These are phyloP conservation scores for Trichomonas tenax DNA, from an alignment of 208 protist species.

Conservation along the genomic window DNA sequence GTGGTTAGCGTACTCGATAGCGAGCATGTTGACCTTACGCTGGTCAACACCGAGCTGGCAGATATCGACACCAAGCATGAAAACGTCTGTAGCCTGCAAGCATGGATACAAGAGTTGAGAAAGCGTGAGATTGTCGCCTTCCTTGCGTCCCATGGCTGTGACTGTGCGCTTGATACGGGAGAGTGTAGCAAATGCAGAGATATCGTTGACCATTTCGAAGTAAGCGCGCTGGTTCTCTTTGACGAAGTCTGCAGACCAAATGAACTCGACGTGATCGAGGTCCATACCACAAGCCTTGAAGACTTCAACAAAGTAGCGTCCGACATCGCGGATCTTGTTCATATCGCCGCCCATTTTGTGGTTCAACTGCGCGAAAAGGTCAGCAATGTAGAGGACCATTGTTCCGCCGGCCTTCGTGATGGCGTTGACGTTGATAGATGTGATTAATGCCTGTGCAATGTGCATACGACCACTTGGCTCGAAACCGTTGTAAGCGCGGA, in stretches of 20 bases:
- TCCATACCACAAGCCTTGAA: slow-evolving; percentile 13
- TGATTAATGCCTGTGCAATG: slow-evolving; percentile 96
- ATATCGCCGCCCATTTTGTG: slow-evolving; percentile 96
- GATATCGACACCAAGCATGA: slow-evolving; percentile 92
- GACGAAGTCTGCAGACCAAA: not conserved
- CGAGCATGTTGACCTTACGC: slow-evolving; percentile 98
- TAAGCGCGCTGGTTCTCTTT: slow-evolving; percentile 52
- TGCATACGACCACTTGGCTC: slow-evolving; percentile 97
- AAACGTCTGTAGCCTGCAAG: slow-evolving; percentile 89
- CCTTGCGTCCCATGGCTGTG: slow-evolving; percentile 92
- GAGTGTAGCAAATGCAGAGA: slow-evolving; percentile 44
- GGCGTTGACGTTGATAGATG: slow-evolving; percentile 96
- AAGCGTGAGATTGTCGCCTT: slow-evolving; percentile 72
- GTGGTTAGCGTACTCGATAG: slow-evolving; percentile 85
- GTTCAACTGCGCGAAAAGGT: slow-evolving; percentile 98
- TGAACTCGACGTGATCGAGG: not conserved
- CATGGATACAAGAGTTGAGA: slow-evolving; percentile 95
- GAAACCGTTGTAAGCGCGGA: slow-evolving; percentile 89
- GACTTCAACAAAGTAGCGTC: slow-evolving; percentile 48
- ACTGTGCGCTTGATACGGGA: slow-evolving; percentile 88
- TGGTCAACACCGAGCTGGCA: slow-evolving; percentile 98
- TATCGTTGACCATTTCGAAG: slow-evolving; percentile 24
- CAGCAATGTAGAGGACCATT: slow-evolving; percentile 98
- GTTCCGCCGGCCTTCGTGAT: slow-evolving; percentile 74
- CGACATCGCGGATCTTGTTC: slow-evolving; percentile 81